These are phyloP conservation scores for Phyllosticta capitalensis DNA, from an alignment of 2,329 filamentous ascomycete genomes.

Conservation along the genomic window DNA sequence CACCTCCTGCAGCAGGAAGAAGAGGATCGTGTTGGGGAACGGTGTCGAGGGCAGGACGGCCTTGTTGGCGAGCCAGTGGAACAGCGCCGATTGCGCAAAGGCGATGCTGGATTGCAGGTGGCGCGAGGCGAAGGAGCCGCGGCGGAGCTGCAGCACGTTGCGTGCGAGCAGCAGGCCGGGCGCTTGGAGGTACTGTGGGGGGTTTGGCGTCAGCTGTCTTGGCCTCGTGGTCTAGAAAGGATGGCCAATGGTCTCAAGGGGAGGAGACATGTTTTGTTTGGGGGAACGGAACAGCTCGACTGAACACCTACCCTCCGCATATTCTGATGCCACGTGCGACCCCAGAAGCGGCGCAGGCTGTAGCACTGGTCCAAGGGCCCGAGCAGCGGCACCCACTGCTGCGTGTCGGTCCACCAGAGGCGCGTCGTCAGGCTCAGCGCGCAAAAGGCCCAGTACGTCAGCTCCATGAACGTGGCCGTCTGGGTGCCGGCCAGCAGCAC, in stretches of 20 bases:
- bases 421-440: background rate
- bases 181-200: background rate
- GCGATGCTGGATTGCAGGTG: background rate
- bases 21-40: slow-evolving; percentile 24
- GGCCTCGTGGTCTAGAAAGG: too few species aligned
- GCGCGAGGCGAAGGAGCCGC: background rate
- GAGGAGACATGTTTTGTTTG: too few species aligned
- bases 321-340: background rate
- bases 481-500: background rate
- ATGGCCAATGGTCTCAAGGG: too few species aligned
- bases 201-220: too few species aligned
- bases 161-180: background rate
- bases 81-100: background rate
- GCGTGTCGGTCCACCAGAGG: background rate
- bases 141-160: background rate
- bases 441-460: background rate
- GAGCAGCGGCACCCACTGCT: background rate
- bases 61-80: background rate
- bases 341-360: background rate
- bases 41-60: background rate
- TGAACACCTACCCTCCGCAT: background rate
- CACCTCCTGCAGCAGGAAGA: slow-evolving; percentile 60
- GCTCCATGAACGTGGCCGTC: background rate
- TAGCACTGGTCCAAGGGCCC: background rate
- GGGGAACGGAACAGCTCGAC: too few species aligned